Percentiles rank a stretch among this genome's conserved stretches.
Evolutionary conservation across 768 basidiomycete species (phyloP).

Genomic region (Hericium coralloides): DNA sequence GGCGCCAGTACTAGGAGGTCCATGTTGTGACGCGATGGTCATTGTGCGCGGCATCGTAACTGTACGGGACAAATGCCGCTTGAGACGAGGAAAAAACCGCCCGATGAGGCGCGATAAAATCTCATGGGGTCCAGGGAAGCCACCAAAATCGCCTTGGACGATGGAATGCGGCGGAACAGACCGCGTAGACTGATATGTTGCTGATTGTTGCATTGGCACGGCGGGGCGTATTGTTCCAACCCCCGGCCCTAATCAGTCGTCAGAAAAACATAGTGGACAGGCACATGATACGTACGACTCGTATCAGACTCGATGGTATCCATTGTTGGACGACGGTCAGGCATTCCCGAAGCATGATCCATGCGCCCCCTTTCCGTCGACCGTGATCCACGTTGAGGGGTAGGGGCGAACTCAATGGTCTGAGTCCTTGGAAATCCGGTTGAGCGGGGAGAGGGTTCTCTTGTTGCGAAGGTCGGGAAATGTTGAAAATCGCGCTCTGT

Average conservation of each 20-base stretch:
- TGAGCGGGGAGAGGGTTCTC: not conserved
- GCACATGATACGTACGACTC: slow-evolving; percentile 5
- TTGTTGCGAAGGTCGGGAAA: not conserved
- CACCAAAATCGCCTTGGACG: slow-evolving; percentile 50
- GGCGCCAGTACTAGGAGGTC: slow-evolving; percentile 26
- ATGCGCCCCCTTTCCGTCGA: not conserved
- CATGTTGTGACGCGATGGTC: slow-evolving; percentile 42
- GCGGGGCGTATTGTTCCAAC: slow-evolving; percentile 8
- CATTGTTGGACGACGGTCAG: not conserved
- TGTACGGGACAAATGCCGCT: slow-evolving; percentile 52
- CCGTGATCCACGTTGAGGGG: too few species aligned
- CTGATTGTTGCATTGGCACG: slow-evolving; percentile 7
- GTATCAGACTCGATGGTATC: not conserved
- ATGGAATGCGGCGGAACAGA: slow-evolving; percentile 9
- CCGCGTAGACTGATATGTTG: slow-evolving; percentile 9
- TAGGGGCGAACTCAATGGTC: slow-evolving; percentile 42
- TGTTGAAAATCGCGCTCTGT: not conserved
- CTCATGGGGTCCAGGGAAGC: slow-evolving; percentile 64
- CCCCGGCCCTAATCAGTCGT: not conserved
- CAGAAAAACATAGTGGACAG: not conserved
- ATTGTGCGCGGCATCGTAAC: slow-evolving; percentile 69
- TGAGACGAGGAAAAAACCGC: slow-evolving; percentile 54
- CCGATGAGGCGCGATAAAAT: slow-evolving; percentile 41
- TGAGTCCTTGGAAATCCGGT: slow-evolving; percentile 25
- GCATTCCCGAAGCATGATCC: not conserved